Percentiles rank a stretch among this genome's conserved stretches.
phyloP scores from a whole-genome alignment of 495 filamentous ascomycete genomes.

The Daldinia concentrica region DNA sequence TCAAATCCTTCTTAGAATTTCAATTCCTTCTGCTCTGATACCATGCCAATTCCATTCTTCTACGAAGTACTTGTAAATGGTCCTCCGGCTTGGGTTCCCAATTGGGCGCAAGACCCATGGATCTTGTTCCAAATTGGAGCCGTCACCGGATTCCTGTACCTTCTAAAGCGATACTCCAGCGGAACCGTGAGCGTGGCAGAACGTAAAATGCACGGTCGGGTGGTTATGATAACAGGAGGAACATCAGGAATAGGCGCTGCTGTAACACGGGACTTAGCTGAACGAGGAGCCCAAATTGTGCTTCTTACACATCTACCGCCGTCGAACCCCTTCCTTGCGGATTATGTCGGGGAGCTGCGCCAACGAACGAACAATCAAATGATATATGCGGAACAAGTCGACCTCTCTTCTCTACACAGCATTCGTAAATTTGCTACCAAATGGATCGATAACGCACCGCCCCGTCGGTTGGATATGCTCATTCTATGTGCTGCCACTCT shows the following conservation, averaged over 20 bases:
- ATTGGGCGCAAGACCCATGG: conserved; percentile 56
- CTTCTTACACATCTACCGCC: conserved; percentile 85
- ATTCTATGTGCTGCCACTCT: conserved; percentile 83
- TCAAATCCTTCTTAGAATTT: conserved; percentile 44
- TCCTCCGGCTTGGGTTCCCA: conserved; percentile 70
- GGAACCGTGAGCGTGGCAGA: conserved; percentile 81
- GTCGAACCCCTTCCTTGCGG: conserved; percentile 86
- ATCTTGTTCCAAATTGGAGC: conserved; percentile 66
- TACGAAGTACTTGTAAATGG: conserved; percentile 70
- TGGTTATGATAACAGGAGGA: conserved; percentile 93
- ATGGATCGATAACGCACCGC: conserved; percentile 96
- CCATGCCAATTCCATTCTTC: conserved; percentile 85
- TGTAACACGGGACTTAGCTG: conserved; percentile 76
- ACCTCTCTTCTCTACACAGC: conserved; percentile 84
- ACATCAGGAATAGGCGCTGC: conserved; percentile 92
- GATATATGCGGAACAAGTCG: conserved; percentile 94
- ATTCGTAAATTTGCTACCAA: conserved; percentile 96
- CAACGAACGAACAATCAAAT: conserved; percentile 81
- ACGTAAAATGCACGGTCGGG: conserved; percentile 88
- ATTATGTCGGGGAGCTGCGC: conserved; percentile 91
- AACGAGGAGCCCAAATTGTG: conserved; percentile 87
- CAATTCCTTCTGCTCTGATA: conserved; percentile 78
- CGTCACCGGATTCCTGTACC: conserved; percentile 65
- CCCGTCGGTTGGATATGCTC: conserved; percentile 91
- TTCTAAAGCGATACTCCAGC: conserved; percentile 80